Conservation (phyloP, 768 basidiomycete genomes). For the Pisolithus tinctorius region DNA sequence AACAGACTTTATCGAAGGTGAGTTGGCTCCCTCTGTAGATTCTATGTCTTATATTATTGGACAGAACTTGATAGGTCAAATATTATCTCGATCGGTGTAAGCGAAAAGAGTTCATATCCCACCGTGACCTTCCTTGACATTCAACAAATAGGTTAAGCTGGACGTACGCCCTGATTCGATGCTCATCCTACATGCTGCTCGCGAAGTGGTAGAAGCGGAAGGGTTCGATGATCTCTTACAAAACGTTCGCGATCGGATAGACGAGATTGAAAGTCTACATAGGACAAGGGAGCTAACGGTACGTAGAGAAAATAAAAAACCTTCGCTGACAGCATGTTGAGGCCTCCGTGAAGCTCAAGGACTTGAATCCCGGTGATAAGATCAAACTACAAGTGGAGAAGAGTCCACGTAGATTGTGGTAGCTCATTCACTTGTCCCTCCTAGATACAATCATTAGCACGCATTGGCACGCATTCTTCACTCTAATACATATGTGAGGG, state of each 20-base stretch:
- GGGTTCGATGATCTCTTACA: constrained; percentile 78
- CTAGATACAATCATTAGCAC: neutral
- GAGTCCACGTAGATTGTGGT: constrained; percentile 15
- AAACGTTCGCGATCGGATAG: constrained; percentile 66
- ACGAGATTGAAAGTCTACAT: constrained; percentile 83
- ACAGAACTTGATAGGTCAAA: constrained; percentile 61
- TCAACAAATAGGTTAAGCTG: constrained; percentile 49
- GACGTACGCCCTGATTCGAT: constrained; percentile 77
- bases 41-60: neutral
- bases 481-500: neutral
- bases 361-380: constrained; percentile 31
- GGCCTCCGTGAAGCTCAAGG: constrained; percentile 32
- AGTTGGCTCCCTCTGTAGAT: constrained; percentile 9
- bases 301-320: constrained; percentile 9
- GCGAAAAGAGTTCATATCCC: constrained; percentile 14
- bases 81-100: constrained; percentile 74
- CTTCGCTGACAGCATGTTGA: neutral
- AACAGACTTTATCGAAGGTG: constrained; percentile 75
- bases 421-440: neutral
- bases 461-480: neutral
- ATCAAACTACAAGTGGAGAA: constrained; percentile 55
- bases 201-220: constrained; percentile 62
- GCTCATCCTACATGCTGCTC: constrained; percentile 66
- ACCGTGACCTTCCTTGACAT: neutral
- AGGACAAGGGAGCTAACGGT: constrained; percentile 74